A percentile compares a stretch with the other conserved stretches of the same genome.
These are phyloP conservation scores for Pelargonium exstipulatum DNA, from an alignment of 441 rosid species.

Conservation along the genomic window DNA sequence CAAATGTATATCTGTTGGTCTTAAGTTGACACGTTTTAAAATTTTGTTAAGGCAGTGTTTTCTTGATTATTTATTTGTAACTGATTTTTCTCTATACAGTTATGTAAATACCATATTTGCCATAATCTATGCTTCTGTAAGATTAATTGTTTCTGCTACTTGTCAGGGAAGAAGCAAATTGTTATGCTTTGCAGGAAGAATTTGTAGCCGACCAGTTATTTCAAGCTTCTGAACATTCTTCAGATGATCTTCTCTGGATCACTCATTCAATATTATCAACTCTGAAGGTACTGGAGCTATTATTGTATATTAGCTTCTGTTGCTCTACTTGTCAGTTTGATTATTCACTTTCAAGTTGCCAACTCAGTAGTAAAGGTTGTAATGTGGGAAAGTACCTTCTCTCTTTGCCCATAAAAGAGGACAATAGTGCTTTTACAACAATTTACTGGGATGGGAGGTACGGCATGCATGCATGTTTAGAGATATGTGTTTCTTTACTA, in stretches of 20 bases:
- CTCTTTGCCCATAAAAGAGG: constrained; percentile 2
- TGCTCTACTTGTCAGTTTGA: neutral
- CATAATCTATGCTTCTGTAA: constrained; percentile 15
- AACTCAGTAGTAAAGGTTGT: neutral
- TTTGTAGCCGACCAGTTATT: constrained; percentile 84
- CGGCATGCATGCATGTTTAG: neutral
- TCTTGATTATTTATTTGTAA: neutral
- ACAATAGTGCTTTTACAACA: neutral
- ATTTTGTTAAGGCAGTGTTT: neutral
- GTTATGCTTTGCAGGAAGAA: constrained; percentile 77
- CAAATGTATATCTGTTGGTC: constrained; percentile 6
- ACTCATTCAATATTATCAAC: constrained; percentile 54
- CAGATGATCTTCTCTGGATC: constrained; percentile 68
- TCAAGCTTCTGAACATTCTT: constrained; percentile 63
- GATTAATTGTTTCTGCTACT: constrained; percentile 22
- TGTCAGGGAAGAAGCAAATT: constrained; percentile 63
- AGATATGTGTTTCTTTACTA: neutral
- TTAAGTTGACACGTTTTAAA: neutral
- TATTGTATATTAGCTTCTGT: constrained; percentile 18
- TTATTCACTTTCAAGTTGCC: constrained; percentile 5
- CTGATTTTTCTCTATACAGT: neutral
- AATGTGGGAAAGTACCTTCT: neutral
- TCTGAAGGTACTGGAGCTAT: constrained; percentile 46
- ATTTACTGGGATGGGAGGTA: neutral
- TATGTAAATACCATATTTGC: neutral